Evolutionary conservation across 208 protist species (phyloP).

Genomic region (Porcisia hertigi): DNA sequence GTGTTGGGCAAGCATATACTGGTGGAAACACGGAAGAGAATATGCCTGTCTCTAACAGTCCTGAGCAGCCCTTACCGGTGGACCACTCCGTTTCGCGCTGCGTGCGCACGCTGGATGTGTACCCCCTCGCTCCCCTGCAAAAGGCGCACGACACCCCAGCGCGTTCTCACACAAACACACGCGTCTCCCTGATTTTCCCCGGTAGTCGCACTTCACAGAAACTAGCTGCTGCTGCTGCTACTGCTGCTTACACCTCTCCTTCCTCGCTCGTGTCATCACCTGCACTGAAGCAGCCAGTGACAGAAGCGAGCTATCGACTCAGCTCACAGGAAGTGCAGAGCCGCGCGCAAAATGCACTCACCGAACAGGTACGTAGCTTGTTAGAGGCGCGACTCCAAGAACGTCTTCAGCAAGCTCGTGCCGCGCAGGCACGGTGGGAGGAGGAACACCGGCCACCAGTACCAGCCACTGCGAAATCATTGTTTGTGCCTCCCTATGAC

Average conservation of each 20-base stretch:
- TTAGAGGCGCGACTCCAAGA: conserved; percentile 24
- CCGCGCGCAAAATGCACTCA: conserved; percentile 19
- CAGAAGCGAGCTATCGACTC: conserved; percentile 23
- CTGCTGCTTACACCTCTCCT: not conserved
- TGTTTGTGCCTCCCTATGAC: not conserved
- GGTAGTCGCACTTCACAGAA: not conserved
- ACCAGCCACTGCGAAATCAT: not conserved
- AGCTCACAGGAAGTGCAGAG: conserved; percentile 23
- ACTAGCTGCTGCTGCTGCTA: conserved; percentile 1
- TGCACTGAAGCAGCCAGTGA: not conserved
- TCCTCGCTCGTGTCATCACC: not conserved
- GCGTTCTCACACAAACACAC: not conserved
- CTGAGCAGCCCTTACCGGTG: not conserved
- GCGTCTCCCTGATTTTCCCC: not conserved
- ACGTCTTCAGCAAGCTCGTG: conserved; percentile 16
- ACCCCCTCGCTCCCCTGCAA: conserved; percentile 11
- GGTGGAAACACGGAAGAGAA: too few species aligned
- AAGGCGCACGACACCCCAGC: not conserved
- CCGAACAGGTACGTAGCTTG: conserved; percentile 23
- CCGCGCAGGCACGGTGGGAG: conserved; percentile 5
- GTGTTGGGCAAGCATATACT: not conserved
- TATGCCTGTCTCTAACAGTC: conserved; percentile 1
- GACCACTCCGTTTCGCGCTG: conserved; percentile 1
- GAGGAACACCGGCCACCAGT: not conserved
- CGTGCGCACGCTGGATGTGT: conserved; percentile 33